These are phyloP conservation scores for Xylaria flabelliformis DNA, from an alignment of 495 filamentous ascomycete genomes.

Conservation along the genomic window DNA sequence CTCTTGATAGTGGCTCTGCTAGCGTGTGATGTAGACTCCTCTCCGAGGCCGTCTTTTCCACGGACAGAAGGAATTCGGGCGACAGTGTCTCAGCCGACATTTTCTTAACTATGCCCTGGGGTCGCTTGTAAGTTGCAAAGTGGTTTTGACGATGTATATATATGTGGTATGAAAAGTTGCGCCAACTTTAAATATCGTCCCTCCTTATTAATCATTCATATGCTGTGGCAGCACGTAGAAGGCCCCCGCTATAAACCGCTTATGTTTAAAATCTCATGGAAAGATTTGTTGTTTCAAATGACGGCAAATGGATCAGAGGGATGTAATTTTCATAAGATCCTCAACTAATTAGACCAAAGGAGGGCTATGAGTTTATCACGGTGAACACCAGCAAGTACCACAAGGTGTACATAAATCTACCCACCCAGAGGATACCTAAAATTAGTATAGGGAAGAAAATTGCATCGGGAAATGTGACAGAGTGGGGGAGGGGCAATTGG, in stretches of 20 bases:
- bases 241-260: not conserved
- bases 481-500: conserved; percentile 44
- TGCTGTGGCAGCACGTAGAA: not conserved
- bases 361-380: not conserved
- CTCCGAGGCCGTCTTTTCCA: conserved; percentile 11
- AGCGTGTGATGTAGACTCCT: conserved; percentile 34
- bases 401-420: not conserved
- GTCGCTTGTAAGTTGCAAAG: not conserved
- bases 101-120: not conserved
- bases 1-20: conserved; percentile 34
- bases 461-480: conserved; percentile 24
- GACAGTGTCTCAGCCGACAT: conserved; percentile 13
- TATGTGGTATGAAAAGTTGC: not conserved
- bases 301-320: not conserved
- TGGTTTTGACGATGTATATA: too few species aligned
- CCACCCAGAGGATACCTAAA: too few species aligned
- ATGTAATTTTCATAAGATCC: not conserved
- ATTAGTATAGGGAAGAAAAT: conserved; percentile 6
- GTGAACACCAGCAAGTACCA: not conserved
- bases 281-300: not conserved
- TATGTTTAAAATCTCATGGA: not conserved
- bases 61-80: not conserved
- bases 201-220: not conserved
- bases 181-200: not conserved
- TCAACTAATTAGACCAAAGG: not conserved